phyloP scores from a whole-genome alignment of 2,329 filamentous ascomycete species.

The Xylaria sp. region DNA sequence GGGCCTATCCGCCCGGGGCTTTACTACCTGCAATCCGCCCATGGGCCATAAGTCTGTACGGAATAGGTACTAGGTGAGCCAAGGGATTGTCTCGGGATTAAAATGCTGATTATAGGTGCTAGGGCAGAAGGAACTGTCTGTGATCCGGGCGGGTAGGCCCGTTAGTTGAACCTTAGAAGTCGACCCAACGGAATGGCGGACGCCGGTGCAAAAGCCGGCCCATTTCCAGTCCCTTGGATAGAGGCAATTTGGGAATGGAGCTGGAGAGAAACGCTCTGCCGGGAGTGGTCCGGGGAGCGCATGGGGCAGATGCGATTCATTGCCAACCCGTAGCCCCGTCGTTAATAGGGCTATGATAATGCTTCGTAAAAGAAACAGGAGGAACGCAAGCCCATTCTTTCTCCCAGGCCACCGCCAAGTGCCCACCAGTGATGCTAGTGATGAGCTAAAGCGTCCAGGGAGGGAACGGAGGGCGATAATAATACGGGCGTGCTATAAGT shows the following conservation, averaged over 20 bases:
- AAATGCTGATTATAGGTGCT: background rate
- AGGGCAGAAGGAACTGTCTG: background rate
- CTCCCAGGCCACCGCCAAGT: background rate
- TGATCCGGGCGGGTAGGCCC: conserved; percentile 19
- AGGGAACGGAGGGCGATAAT: no score
- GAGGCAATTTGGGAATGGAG: conserved; percentile 15
- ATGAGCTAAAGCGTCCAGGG: background rate
- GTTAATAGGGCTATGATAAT: background rate
- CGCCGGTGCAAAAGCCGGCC: conserved; percentile 6
- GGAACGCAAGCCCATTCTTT: background rate
- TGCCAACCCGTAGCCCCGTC: background rate
- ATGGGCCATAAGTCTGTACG: no score
- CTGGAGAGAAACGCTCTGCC: conserved; percentile 9
- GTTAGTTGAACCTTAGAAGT: conserved; percentile 14
- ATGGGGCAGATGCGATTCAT: conserved; percentile 13
- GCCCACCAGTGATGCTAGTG: background rate
- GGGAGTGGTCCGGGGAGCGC: conserved; percentile 9
- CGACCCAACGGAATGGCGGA: conserved; percentile 16
- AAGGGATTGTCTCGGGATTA: background rate
- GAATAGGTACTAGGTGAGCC: no score
- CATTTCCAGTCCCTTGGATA: conserved; percentile 24
- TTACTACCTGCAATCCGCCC: no score
- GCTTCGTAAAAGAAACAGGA: background rate
- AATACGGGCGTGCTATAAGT: background rate
- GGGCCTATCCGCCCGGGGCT: background rate